Conservation (phyloP, 2,329 filamentous ascomycete genomes). For the Apiospora saccharicola region DNA sequence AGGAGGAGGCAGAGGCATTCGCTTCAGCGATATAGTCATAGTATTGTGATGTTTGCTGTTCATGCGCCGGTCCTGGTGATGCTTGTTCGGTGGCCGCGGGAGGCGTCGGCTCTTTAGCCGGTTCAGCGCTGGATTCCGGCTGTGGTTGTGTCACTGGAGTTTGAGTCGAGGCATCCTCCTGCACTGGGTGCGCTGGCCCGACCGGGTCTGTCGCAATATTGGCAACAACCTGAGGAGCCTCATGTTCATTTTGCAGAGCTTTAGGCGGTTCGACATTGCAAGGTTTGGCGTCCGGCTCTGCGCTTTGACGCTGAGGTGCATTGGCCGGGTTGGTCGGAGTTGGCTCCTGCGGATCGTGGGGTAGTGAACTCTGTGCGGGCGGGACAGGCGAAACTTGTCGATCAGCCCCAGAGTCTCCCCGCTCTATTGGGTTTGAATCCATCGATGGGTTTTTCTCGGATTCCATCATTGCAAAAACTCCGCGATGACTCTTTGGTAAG, state of each 20-base stretch:
- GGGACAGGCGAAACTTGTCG: background rate
- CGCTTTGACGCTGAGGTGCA: background rate
- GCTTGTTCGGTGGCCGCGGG: background rate
- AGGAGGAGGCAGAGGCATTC: background rate
- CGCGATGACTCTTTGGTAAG: background rate
- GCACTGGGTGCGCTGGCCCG: background rate
- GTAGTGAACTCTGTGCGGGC: background rate
- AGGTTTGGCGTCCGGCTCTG: too few species aligned
- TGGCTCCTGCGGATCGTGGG: slow-evolving; percentile 5
- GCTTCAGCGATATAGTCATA: background rate
- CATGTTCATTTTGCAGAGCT: background rate
- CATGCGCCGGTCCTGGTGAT: background rate
- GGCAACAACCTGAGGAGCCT: background rate
- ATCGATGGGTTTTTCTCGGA: background rate
- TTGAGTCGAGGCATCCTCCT: background rate
- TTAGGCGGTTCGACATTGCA: background rate
- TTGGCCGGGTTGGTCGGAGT: background rate
- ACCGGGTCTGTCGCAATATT: background rate
- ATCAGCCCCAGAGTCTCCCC: background rate
- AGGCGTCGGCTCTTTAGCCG: background rate
- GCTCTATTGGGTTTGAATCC: background rate
- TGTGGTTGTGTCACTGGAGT: background rate
- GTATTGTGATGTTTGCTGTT: too few species aligned
- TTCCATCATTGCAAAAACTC: background rate
- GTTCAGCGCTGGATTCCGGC: background rate